Conservation (phyloP, 306 rosid genomes). For the Pterocarpus santalinus region DNA sequence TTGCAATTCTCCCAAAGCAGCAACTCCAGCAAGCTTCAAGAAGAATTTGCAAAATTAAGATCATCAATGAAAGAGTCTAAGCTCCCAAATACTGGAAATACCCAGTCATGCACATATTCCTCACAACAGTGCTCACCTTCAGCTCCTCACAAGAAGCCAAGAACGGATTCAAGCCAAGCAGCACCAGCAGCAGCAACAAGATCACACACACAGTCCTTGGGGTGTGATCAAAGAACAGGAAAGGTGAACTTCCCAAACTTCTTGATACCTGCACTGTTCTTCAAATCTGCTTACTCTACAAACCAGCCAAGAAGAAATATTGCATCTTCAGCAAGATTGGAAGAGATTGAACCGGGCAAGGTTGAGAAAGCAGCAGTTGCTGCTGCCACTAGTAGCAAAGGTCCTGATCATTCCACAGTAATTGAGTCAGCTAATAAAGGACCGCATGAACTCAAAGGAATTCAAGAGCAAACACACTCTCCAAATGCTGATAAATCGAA, state of each 20-base stretch:
- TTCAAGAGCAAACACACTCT: too few relatives aligned
- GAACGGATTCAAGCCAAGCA: conserved; percentile 24
- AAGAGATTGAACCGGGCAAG: conserved; percentile 24
- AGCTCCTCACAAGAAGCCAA: conserved; percentile 38
- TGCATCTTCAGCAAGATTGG: conserved; percentile 16
- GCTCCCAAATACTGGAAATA: background rate
- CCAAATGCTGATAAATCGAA: too few relatives aligned
- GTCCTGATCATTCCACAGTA: background rate
- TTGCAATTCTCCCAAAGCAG: conserved; percentile 22
- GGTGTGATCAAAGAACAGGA: conserved; percentile 27
- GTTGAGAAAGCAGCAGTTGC: background rate
- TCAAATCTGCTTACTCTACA: conserved; percentile 39
- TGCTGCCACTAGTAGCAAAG: background rate
- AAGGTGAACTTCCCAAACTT: conserved; percentile 54
- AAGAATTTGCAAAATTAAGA: conserved; percentile 26
- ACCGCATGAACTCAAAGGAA: conserved; percentile 25
- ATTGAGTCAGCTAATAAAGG: conserved; percentile 38
- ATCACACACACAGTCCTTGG: conserved; percentile 28
- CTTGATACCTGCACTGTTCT: conserved; percentile 39
- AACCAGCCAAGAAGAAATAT: background rate
- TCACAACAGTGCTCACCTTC: conserved; percentile 15
- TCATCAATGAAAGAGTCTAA: conserved; percentile 18
- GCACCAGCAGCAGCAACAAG: background rate
- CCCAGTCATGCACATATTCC: conserved; percentile 36
- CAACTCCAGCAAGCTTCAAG: background rate